Evolutionary conservation across 345 rosid genomes (phyloP).

Genomic region (Pugionium cornutum): DNA sequence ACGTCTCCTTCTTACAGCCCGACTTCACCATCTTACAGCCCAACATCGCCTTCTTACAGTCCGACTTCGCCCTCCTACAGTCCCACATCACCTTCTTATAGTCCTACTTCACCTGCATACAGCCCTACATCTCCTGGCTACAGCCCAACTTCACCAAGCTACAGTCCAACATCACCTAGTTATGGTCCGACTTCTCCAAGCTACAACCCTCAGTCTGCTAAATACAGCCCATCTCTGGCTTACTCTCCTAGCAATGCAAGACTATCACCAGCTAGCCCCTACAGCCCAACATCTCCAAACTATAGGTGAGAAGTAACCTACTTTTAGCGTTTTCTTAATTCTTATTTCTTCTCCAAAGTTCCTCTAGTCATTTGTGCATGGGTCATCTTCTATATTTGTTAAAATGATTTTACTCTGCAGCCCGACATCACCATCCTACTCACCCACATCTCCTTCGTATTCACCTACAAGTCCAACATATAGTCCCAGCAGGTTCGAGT

Average conservation of each 20-base stretch:
- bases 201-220: slow-evolving; percentile 59
- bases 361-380: too few species aligned
- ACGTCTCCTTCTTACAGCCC: slow-evolving; percentile 88
- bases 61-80: slow-evolving; percentile 78
- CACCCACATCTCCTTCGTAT: slow-evolving; percentile 92
- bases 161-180: slow-evolving; percentile 78
- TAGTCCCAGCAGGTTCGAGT: slow-evolving; percentile 87
- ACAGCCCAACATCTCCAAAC: slow-evolving; percentile 94
- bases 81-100: slow-evolving; percentile 76
- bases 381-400: slow-evolving; percentile 1
- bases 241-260: slow-evolving; percentile 95
- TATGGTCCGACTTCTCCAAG: slow-evolving; percentile 75
- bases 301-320: slow-evolving; percentile 55
- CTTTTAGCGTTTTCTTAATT: background rate
- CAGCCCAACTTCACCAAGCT: slow-evolving; percentile 80
- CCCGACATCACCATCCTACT: slow-evolving; percentile 88
- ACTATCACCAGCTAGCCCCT: slow-evolving; percentile 82
- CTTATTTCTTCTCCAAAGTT: too few species aligned
- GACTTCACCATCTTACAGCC: slow-evolving; percentile 79
- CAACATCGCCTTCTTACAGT: slow-evolving; percentile 83
- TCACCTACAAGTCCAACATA: slow-evolving; percentile 90
- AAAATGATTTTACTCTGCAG: slow-evolving; percentile 43
- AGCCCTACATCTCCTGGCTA: slow-evolving; percentile 83
- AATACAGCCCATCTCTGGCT: slow-evolving; percentile 81
- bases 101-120: slow-evolving; percentile 83